phyloP scores from a whole-genome alignment of 2,329 filamentous ascomycete genomes.

The Colletotrichum tanaceti region DNA sequence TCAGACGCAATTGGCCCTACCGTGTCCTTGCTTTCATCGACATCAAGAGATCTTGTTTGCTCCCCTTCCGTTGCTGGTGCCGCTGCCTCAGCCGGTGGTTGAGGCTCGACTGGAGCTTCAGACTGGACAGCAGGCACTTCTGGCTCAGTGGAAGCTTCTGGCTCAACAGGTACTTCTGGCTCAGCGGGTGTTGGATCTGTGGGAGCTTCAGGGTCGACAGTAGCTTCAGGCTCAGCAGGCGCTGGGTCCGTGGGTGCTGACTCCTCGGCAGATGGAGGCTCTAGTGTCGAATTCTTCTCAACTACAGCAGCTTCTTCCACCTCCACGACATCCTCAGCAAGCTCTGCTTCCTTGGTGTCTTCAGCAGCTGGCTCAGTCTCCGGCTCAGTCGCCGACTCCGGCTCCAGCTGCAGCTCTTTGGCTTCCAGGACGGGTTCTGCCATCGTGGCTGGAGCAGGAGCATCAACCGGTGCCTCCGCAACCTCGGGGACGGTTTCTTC shows the following conservation, averaged over 20 bases:
- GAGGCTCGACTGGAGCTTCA: neutral
- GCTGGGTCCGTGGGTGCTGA: neutral
- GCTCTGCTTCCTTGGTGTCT: slow-evolving; percentile 5
- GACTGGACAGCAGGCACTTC: neutral
- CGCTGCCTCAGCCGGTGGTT: neutral
- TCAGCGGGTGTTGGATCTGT: neutral
- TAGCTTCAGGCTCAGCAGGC: neutral
- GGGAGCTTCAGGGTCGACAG: neutral
- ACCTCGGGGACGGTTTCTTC: neutral
- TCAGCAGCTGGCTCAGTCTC: slow-evolving; percentile 9
- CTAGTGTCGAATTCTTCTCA: slow-evolving; percentile 3
- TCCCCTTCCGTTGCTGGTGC: slow-evolving; percentile 17
- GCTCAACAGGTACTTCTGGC: neutral
- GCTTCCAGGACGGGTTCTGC: slow-evolving; percentile 17
- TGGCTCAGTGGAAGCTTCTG: neutral
- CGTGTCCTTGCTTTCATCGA: slow-evolving; percentile 41
- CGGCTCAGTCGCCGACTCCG: slow-evolving; percentile 8
- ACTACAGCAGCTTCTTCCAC: slow-evolving; percentile 27
- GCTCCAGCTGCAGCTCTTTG: neutral
- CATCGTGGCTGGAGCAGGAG: neutral
- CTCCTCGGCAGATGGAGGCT: neutral
- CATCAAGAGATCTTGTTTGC: slow-evolving; percentile 31
- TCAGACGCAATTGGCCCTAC: slow-evolving; percentile 39
- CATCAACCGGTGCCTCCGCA: neutral
- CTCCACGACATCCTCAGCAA: slow-evolving; percentile 12